Evolutionary conservation across 768 basidiomycete species (phyloP).

Genomic region (Termitomyces sp.): DNA sequence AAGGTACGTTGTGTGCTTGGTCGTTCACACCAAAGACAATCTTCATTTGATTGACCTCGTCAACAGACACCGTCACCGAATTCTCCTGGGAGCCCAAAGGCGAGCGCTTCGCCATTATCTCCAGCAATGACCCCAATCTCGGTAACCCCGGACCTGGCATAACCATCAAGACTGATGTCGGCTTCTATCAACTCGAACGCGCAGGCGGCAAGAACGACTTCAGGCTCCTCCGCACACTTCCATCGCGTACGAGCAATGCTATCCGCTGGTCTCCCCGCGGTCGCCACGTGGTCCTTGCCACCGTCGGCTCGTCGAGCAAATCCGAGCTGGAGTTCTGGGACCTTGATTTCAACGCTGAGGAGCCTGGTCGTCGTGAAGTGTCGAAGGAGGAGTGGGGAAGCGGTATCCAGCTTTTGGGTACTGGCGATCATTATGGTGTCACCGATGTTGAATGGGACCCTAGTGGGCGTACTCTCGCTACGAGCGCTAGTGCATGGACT

Average conservation of each 20-base stretch:
- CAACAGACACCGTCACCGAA: slow-evolving; percentile 82
- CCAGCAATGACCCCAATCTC: slow-evolving; percentile 89
- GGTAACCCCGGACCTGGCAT: slow-evolving; percentile 86
- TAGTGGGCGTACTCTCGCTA: slow-evolving; percentile 87
- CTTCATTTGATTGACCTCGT: slow-evolving; percentile 1
- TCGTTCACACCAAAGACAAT: neutral
- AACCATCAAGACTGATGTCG: slow-evolving; percentile 93
- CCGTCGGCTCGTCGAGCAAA: slow-evolving; percentile 91
- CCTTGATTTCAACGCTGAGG: slow-evolving; percentile 80
- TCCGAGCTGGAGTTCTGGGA: slow-evolving; percentile 99
- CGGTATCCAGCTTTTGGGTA: slow-evolving; percentile 79
- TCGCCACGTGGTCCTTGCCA: slow-evolving; percentile 92
- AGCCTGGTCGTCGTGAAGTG: slow-evolving; percentile 40
- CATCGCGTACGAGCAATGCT: slow-evolving; percentile 84
- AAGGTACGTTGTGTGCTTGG: slow-evolving; percentile 52
- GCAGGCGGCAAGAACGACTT: slow-evolving; percentile 90
- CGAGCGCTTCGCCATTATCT: slow-evolving; percentile 92
- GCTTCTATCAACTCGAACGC: slow-evolving; percentile 92
- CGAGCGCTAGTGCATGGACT: slow-evolving; percentile 93
- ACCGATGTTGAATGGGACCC: slow-evolving; percentile 99
- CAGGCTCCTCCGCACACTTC: slow-evolving; percentile 74
- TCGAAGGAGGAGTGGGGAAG: slow-evolving; percentile 76
- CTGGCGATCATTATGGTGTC: slow-evolving; percentile 93
- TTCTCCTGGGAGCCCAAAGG: slow-evolving; percentile 99
- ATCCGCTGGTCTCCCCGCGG: slow-evolving; percentile 97